Base-by-base conservation (phyloP, 1,284 basidiomycete genomes). In the Pterulicium gracile region DNA sequence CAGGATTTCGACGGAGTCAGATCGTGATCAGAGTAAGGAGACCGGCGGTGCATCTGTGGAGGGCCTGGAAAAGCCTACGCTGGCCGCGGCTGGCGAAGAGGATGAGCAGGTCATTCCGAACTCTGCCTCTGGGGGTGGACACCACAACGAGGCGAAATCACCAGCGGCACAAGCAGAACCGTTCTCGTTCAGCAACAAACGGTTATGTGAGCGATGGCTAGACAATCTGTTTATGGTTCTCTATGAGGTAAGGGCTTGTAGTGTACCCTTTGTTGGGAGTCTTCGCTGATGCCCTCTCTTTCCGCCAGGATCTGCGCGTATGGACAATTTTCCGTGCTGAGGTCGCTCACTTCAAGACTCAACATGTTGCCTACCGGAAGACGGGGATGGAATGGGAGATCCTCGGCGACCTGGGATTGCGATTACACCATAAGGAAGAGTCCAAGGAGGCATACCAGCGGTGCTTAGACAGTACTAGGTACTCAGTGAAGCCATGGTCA, bases 301-400 rank as follows among this genome's bases (percentile, higher is more conserved):
- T 45, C 34, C 44, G 3, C 17, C 50, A 94, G 85, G 95, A 98
- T 61, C 70, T 98, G 43, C 82, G 96, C n/a, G 89, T 98, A 10
- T 98, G 95, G 84, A 98, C 96, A 0, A 98, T 98, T 59, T 99
- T 96, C 81, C 81, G 95, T 17, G 95, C 96, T 2, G 96, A 98
- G 61, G 87, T 98, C n/a, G 91, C 92, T 0, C 95, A 99, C 60
- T 98, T 96, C 76, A 96, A 95, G 61, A 92, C 88, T 0, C 95
- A 98, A 60, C 89, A 95, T 55, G 86, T 98, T 51, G 92, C 93
- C 0, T 98, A 98, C 61, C 81, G 89, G 52, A 98, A 98, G 70
- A 97, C 95, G 0, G 92, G 89, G 0, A 71, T 91, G 14, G 95
- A 99, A 65, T 99, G 96, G 95, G 95, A 98, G 68, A 97, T 98